Base-by-base conservation (phyloP, 495 filamentous ascomycete species). In the Cryomyces minteri region DNA sequence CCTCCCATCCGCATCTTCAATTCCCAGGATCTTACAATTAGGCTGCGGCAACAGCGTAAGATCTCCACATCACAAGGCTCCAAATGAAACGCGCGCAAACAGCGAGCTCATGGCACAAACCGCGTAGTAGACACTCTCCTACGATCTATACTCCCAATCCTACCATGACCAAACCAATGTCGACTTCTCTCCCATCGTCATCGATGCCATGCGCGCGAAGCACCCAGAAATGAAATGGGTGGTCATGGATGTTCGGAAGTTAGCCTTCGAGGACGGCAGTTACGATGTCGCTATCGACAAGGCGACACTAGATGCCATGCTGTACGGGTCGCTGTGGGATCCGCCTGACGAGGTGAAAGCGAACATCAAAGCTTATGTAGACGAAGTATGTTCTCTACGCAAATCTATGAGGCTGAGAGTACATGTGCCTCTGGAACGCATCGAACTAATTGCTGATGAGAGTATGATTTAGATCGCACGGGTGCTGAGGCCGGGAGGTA, bases 231-330 rank as follows among this genome's bases (percentile, higher is more conserved):
- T 72, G 9, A 48, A 60, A 43, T 78, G 73, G 73, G 50, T 52
- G 36, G 51, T 60, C 29, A 66, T 63, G 52, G 73, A 79, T 58
- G 63, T 79, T 25, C 66, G 72, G 8, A 8, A 48, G 63, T 9
- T 54, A 53, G 5, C 57, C 59, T 31, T 50, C 41, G 4, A 60
- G 54, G 8, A 32, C 29, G 40, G 32, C 10, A 41, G 36, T 25
- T 53, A 77, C 45, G 72, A 76, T 53, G 60, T 77, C 25, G 71
- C 71, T 14, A 70, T 80, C 47, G 73, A 79, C 50, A 80, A 80
- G 52, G 69, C 65, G 4, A 77, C 74, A 2, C 60, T 79, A 2
- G 76, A 79, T 50, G 72, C 70, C 32, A 75, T 79, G 67, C 67
- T 80, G 14, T 62, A 72, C 43, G 73, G 75, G 5, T 69, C 63